Base-by-base conservation (phyloP, 225 moss, liverwort and hornwort species). In the Marchantia polymorpha region DNA sequence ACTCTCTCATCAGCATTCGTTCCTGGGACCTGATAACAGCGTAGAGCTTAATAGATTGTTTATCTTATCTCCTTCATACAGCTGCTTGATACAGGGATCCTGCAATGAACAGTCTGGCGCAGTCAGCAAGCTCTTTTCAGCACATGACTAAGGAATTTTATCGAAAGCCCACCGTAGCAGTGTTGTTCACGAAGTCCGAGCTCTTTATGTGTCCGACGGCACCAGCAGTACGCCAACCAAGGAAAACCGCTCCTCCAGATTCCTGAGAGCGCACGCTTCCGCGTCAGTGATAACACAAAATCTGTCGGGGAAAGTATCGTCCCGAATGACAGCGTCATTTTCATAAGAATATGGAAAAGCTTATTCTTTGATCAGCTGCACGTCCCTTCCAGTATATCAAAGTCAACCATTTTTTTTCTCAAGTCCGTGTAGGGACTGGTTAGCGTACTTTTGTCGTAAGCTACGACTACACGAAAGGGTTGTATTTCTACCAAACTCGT, bases 241-340 rank as follows among this genome's bases (percentile, higher is more conserved):
- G 78, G 29, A 90, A 81, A 29, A 95, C 80, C 0, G 91, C 94
- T 78, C 92, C 94, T 84, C 94, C 94, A 64, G 91, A 89, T 72
- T 85, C 84, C 94, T 95, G 83, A 27, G 58, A 56, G 3, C 11
- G 3, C 56, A 71, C 19, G 22, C 3, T 8, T 69, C 3, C 30
- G 16, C n/a, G 46, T 46, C 16, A 46, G 15, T 19, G 56, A 13
- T 3, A 58, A 58, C 13, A 13, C 56, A 58, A 2, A 39, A 69
- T 7, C 19, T 58, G 0, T 12, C 58, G 20, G 39, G 39, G 39
- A 39, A 39, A 39, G 3, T 2, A 39, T 2, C 39, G 39, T 68
- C 11, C 16, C 20, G 19, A 20, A 16, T 58, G 58, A 58, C 61
- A 22, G 23, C 1, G 23, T 23, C 6, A 7, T 22, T 22, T 23